Conservation (phyloP, 192 early-diverging fungal genomes). For the Podochytrium sp. region DNA sequence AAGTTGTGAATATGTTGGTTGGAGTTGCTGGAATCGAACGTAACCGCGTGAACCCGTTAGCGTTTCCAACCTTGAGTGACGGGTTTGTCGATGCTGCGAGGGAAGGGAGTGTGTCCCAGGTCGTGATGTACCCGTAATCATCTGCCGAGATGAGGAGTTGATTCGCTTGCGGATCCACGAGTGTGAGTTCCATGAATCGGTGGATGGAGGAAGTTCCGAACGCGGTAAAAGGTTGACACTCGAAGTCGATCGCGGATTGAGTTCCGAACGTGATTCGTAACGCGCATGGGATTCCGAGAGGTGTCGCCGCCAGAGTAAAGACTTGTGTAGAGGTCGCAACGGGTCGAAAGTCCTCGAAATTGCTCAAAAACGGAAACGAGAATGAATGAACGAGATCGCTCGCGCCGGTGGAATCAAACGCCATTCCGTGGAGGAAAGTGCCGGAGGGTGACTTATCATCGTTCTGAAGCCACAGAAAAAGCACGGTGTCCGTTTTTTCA, state of each 20-base stretch:
- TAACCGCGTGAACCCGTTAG: background rate
- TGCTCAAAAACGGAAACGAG: conserved; percentile 3
- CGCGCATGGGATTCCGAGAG: conserved; percentile 12
- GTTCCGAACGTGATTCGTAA: background rate
- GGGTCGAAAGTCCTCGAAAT: conserved; percentile 11
- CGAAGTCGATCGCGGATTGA: background rate
- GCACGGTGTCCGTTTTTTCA: background rate
- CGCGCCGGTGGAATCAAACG: background rate
- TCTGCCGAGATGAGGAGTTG: conserved; percentile 3
- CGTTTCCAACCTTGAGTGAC: background rate
- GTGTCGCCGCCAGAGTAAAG: conserved; percentile 4
- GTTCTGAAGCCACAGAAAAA: background rate
- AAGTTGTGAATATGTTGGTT: background rate
- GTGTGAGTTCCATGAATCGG: background rate
- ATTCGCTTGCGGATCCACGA: background rate
- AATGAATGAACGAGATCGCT: background rate
- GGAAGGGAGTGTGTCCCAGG: background rate
- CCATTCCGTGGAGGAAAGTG: background rate
- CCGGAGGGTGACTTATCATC: background rate
- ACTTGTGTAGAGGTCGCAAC: background rate
- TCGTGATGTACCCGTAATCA: conserved; percentile 15
- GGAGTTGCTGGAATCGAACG: background rate
- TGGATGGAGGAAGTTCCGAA: background rate
- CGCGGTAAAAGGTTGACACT: conserved; percentile 3
- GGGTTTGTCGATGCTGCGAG: background rate